A percentile compares a stretch with the other conserved stretches of the same genome.
These are phyloP conservation scores for Ogataea nakhonphanomensis DNA, from an alignment of 805 yeast genomes.

Conservation along the genomic window DNA sequence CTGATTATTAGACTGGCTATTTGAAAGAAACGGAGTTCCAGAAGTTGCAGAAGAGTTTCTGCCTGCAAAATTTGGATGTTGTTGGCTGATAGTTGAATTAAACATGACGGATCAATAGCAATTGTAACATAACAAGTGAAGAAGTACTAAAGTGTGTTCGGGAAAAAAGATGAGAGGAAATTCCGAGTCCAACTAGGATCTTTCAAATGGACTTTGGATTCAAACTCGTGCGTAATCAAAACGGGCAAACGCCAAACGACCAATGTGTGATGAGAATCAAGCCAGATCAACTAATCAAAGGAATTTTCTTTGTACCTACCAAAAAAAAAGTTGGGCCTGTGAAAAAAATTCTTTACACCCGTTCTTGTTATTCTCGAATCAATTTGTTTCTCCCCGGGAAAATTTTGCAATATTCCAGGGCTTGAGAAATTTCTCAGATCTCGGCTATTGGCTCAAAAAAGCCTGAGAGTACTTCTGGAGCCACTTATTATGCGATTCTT, in stretches of 20 bases:
- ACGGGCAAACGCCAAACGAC: background rate
- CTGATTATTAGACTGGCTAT: slow-evolving; percentile 16
- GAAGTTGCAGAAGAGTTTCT: background rate
- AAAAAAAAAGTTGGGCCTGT: slow-evolving; percentile 2
- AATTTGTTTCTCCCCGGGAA: slow-evolving; percentile 7
- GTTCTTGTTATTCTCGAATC: background rate
- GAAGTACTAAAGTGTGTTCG: background rate
- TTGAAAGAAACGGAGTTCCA: background rate
- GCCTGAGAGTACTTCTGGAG: slow-evolving; percentile 36
- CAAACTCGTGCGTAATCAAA: background rate
- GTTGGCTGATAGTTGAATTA: slow-evolving; percentile 3
- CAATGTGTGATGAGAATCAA: background rate
- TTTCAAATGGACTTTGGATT: background rate
- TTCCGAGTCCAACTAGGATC: background rate
- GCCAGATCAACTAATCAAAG: slow-evolving; percentile 1
- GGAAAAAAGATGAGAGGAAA: background rate
- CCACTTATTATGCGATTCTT: slow-evolving; percentile 31
- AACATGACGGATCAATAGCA: slow-evolving; percentile 6
- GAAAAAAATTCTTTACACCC: slow-evolving; percentile 3
- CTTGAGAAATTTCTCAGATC: background rate
- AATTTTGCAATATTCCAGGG: slow-evolving; percentile 2
- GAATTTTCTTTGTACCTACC: background rate
- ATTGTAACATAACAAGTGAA: slow-evolving; percentile 6
- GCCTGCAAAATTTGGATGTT: slow-evolving; percentile 1
- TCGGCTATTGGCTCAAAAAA: slow-evolving; percentile 7